Base-by-base conservation (phyloP, 495 filamentous ascomycete species). In the Penicillium waksmanii region DNA sequence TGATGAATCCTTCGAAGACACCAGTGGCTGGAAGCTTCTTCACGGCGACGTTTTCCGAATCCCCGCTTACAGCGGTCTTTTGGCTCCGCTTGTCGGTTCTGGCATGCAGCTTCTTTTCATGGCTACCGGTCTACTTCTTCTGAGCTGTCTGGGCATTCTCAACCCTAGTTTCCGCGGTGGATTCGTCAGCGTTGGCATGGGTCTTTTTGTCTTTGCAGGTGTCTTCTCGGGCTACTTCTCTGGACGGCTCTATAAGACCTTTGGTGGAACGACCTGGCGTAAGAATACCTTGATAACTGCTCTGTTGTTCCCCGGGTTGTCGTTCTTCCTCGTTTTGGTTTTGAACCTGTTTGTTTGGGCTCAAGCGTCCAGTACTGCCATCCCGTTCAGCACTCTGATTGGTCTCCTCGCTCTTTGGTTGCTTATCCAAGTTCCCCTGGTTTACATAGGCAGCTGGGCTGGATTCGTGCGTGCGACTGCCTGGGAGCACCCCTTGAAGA, bases 291-390 rank as follows among this genome's bases (percentile, higher is more conserved):
- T 95, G 7, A 87, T 96, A 56, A 96, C 93, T 2, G 93, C 90
- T 3, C 73, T 90, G 27, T 82, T 97, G 13, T 89, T 96, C 69
- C 93, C 93, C 1, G 93, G 93, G 4, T 77, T 96, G 21, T 78
- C 91, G 12, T 96, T 96, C 68, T 78, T 79, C 18, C 81, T 91
- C 17, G 77, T 96, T 53, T 92, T 97, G 70, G 83, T 95, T 40
- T 80, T 96, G 49, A 96, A 97, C 70, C 80, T 97, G 33, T 96
- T 96, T 67, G 91, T 96, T 60, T 97, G 93, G 93, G 88, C 90
- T 0, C 91, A 96, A 74, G 91, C 93, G 1, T 96, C 91, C 23
- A 92, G 88, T 69, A 96, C 91, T 3, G 93, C 93, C 3, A 88
- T 97, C 36, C 93, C 93, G 0, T 96, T 97, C 66, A 82, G 88